Evolutionary conservation across 441 rosid species (phyloP).

Genomic region (Erodium moschatum): DNA sequence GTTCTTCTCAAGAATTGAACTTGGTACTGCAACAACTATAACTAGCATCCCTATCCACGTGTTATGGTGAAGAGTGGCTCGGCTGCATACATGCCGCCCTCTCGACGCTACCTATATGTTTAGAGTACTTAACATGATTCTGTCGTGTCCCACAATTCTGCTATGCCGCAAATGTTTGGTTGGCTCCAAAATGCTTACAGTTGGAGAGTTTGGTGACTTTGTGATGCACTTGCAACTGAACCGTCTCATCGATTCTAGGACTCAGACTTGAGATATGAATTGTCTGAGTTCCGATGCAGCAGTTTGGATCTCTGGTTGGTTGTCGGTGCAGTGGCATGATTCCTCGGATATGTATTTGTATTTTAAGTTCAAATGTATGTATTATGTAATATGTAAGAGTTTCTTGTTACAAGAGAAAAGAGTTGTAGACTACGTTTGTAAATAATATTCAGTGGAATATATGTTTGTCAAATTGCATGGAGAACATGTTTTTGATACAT

Average conservation of each 20-base stretch:
- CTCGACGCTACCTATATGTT: background rate
- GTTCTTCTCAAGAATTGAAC: conserved; percentile 57
- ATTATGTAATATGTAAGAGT: no score
- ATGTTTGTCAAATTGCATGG: background rate
- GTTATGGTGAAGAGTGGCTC: conserved; percentile 12
- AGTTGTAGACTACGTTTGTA: background rate
- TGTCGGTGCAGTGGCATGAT: no score
- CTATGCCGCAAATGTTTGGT: background rate
- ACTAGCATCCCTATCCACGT: conserved; percentile 11
- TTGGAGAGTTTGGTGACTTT: background rate
- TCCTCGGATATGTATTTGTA: background rate
- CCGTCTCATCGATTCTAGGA: background rate
- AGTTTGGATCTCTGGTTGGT: background rate
- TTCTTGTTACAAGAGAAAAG: background rate
- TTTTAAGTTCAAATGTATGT: background rate
- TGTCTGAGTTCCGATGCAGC: background rate
- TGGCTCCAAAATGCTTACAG: background rate
- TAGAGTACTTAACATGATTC: background rate
- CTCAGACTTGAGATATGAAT: background rate
- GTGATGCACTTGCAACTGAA: background rate
- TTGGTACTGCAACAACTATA: conserved; percentile 59
- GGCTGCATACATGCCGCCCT: background rate
- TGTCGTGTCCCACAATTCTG: background rate
- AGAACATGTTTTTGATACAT: no score
- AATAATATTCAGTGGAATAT: background rate